phyloP scores from a whole-genome alignment of 805 yeast species.

The Candida alai region DNA sequence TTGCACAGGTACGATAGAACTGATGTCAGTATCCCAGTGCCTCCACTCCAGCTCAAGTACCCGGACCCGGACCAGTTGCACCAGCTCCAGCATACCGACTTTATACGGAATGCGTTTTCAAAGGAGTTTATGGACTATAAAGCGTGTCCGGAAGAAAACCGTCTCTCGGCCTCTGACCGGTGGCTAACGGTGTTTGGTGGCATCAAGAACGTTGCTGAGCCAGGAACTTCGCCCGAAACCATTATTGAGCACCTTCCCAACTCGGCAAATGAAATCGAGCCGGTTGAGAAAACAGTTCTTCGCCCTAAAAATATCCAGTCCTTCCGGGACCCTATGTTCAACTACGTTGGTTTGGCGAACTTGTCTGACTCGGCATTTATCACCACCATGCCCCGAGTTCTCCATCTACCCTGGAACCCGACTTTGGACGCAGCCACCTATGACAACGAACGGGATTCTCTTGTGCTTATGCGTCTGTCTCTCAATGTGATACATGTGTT shows the following conservation, averaged over 20 bases:
- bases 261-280: conserved; percentile 2
- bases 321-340: conserved; percentile 23
- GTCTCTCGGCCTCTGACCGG: conserved; percentile 28
- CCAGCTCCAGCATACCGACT: conserved; percentile 33
- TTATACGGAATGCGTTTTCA: conserved; percentile 33
- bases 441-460: conserved; percentile 32
- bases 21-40: conserved; percentile 14
- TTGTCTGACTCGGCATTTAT: conserved; percentile 36
- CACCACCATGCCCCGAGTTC: conserved; percentile 38
- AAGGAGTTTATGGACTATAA: conserved; percentile 32
- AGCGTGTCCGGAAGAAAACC: conserved; percentile 33
- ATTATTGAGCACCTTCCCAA: conserved; percentile 10
- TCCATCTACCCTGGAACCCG: conserved; percentile 42
- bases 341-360: conserved; percentile 35
- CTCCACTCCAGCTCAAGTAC: conserved; percentile 20
- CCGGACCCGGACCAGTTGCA: conserved; percentile 23
- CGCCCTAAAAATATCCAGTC: conserved; percentile 15
- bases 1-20: conserved; percentile 1
- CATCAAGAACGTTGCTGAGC: conserved; percentile 16
- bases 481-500: conserved; percentile 32
- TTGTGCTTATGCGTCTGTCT: conserved; percentile 23
- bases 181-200: conserved; percentile 42
- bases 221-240: conserved; percentile 6
- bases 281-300: conserved; percentile 8
- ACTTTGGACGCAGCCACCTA: conserved; percentile 29